These are phyloP conservation scores for Yueomyces sp. DNA, from an alignment of 805 yeast genomes.

Conservation along the genomic window DNA sequence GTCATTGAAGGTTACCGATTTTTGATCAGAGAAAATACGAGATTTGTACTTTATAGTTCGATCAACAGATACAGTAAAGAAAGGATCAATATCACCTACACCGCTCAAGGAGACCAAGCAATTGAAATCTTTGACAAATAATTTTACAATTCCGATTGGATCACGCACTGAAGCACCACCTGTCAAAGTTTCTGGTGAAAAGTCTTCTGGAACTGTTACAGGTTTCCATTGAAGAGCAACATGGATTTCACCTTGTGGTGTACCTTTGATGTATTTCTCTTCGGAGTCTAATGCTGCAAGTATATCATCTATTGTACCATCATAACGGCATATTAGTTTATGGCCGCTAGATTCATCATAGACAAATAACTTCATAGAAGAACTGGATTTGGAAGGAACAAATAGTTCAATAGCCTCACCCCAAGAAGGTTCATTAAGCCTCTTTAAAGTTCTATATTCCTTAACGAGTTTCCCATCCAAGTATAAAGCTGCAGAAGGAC, in stretches of 20 bases:
- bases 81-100: conserved; percentile 67
- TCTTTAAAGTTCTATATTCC: conserved; percentile 46
- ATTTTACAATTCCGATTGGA: conserved; percentile 54
- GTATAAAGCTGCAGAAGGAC: conserved; percentile 58
- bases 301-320: conserved; percentile 36
- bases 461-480: conserved; percentile 44
- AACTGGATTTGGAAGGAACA: conserved; percentile 43
- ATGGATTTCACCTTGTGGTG: conserved; percentile 42
- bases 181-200: conserved; percentile 25
- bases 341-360: conserved; percentile 43
- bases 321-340: conserved; percentile 37
- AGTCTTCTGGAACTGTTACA: conserved; percentile 38
- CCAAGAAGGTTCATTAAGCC: conserved; percentile 64
- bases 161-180: conserved; percentile 22
- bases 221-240: conserved; percentile 61
- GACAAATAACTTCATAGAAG: conserved; percentile 42
- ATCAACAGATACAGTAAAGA: conserved; percentile 44
- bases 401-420: conserved; percentile 49
- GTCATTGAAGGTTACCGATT: conserved; percentile 46
- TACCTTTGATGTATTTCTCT: conserved; percentile 35
- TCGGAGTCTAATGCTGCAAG: conserved; percentile 30
- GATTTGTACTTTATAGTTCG: conserved; percentile 48
- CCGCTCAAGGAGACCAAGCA: conserved; percentile 42
- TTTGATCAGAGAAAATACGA: conserved; percentile 36
- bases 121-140: conserved; percentile 41